phyloP scores from a whole-genome alignment of 2,329 filamentous ascomycete species.

The Ceratocystis smalleyi region DNA sequence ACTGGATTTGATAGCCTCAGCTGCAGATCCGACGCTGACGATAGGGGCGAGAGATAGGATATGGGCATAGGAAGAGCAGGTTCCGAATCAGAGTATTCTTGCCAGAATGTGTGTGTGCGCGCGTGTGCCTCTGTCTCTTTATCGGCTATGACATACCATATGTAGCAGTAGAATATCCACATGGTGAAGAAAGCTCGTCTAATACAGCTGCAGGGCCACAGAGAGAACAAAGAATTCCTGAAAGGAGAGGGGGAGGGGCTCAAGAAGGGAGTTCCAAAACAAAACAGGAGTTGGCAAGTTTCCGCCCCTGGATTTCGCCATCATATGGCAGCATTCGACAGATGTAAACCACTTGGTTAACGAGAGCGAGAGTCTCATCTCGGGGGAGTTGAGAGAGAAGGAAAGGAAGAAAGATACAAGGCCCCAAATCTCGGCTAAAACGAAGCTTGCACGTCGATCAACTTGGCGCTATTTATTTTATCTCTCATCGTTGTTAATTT shows the following conservation, averaged over 20 bases:
- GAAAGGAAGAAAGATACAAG: neutral
- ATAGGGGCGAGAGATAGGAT: neutral
- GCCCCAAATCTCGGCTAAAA: constrained; percentile 1
- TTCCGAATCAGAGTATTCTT: neutral
- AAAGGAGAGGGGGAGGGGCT: neutral
- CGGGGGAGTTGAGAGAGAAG: neutral
- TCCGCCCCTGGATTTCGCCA: neutral
- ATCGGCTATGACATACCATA: no score
- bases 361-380: neutral
- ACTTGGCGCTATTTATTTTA: neutral
- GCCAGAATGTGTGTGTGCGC: no score
- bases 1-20: neutral
- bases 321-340: neutral
- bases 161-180: no score
- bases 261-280: neutral
- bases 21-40: neutral
- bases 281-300: neutral
- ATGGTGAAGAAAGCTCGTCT: no score
- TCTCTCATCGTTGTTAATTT: neutral
- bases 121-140: no score
- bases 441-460: constrained; percentile 1
- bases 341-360: neutral
- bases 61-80: neutral
- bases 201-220: no score
- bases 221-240: no score